Conservation (phyloP, 1,284 basidiomycete species). For the Tilletia caries region DNA sequence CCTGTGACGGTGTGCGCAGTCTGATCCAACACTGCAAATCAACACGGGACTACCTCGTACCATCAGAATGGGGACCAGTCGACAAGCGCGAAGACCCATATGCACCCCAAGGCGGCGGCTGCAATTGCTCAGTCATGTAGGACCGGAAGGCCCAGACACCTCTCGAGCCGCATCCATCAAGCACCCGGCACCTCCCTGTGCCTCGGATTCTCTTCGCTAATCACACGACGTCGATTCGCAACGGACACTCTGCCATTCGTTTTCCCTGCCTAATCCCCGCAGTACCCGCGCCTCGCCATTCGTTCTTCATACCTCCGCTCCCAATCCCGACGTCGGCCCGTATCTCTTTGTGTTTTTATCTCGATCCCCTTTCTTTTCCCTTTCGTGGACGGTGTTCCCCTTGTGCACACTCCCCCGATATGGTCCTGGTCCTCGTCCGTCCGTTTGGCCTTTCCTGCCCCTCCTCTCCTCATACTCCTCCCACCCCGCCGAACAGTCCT, state of each 20-base stretch:
- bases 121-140: slow-evolving; percentile 53
- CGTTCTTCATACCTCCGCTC: too few relatives aligned
- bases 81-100: slow-evolving; percentile 84
- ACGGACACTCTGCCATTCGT: too few relatives aligned
- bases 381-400: not conserved
- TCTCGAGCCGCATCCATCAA: too few relatives aligned
- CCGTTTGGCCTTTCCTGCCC: not conserved
- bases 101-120: slow-evolving; percentile 64
- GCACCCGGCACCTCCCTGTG: too few relatives aligned
- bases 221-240: too few relatives aligned
- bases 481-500: not conserved
- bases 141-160: too few relatives aligned
- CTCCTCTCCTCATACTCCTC: not conserved
- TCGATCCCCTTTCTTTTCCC: not conserved
- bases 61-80: slow-evolving; percentile 88
- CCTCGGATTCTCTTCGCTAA: too few relatives aligned
- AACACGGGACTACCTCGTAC: slow-evolving; percentile 82
- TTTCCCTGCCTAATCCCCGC: too few relatives aligned
- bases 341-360: too few relatives aligned
- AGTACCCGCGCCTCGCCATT: too few relatives aligned
- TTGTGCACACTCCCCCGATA: not conserved
- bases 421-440: not conserved
- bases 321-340: too few relatives aligned
- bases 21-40: slow-evolving; percentile 86
- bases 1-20: too few relatives aligned